Base-by-base conservation (phyloP, 2,329 filamentous ascomycete species). In the Microsporum ferrugineum region DNA sequence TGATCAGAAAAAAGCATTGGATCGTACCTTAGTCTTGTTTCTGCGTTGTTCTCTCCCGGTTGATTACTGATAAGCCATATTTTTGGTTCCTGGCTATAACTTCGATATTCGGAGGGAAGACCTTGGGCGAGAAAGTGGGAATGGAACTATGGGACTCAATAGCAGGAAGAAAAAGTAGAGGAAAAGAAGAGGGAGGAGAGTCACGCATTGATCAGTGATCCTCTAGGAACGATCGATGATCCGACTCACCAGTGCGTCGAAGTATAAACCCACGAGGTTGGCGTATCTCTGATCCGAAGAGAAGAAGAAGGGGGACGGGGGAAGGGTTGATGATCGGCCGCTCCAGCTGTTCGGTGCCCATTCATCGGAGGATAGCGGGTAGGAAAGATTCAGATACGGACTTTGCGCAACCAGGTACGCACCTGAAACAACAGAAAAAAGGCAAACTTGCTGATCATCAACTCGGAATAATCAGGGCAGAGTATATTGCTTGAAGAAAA, bases 161-260 rank as follows among this genome's bases (percentile, higher is more conserved):
- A 36, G 29, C 31, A 55, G 27, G 14, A 10, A 55, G 31, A 55
- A 55, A 10, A n/a, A 43, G 39, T 43, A 7, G 39, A 43, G 4
- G 39, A n/a, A n/a, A n/a, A 5, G 12, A 43, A 43, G 17, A 17
- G n/a, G 31, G 29, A n/a, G 31, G 31, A 36, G 51, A 55, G 33
- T 7, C 51, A 55, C 36, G 51, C 51, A 33, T 45, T 56, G 59
- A 59, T 45, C 39, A 59, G 57, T 38, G 57, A 55, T 63, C 63
- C 63, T 64, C 65, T 62, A 65, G 61, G 55, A 63, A 67, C 65
- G 58, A 61, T 65, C 62, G 63, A 66, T 59, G 61, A 66, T 65
- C 66, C 63, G 64, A 69, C 66, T 69, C 68, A 69, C 67, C 68
- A 65, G 65, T 63, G 60, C 64, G 63, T 62, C 60, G 39, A 58